Evolutionary conservation across 2,329 filamentous ascomycete species (phyloP), one percentile per base, ranked within the genome.

Genomic region (Beauveria asiatica): DNA sequence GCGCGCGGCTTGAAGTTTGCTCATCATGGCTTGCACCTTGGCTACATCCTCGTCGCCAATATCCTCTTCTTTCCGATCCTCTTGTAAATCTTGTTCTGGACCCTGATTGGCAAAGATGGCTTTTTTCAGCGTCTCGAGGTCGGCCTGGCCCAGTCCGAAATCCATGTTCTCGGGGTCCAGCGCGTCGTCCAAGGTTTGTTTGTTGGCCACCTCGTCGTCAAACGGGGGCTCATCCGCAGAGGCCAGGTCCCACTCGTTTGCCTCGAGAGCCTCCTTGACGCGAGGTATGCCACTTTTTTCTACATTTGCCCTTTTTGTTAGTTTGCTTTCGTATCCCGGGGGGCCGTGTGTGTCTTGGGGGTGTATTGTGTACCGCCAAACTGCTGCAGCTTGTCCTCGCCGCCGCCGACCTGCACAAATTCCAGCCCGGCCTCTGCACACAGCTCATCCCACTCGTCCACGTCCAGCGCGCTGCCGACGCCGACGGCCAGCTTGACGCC

Each of bases 11-110:
- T 84, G 82, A 62, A 89, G 73, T 70, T 82, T 86, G 54, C 77
- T 73, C 82, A 88, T 86, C 80, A 88, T 82, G 56, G 74, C 73
- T 66, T 87, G 83, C 33, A 88, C 69, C 69, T 83, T 82, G 66
- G 80, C 77, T 17, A 88, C 77, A 39, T 84, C 80, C 5, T 80
- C 75, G 0, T 79, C 77, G 17, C 71, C 73, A 2, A 78, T 58
- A 4, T 77, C 72, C 19, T 75, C 74, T 7, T 74, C 74, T 19
- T 70, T 67, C 13, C 60, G 42, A 16, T 44, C 63, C 19, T 37
- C 25, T 23, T n/a, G 13, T 19, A 25, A 13, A 17, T n/a, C 46
- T 42, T 27, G 39, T 19, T 54, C 41, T 23, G 23, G 11, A 16
- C 25, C n/a, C 19, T 57, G 25, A 4, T 61, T 48, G 67, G 23